Evolutionary conservation across 371 early-diverging fungal species (phyloP).

Genomic region (Syncephalastrum sp.): DNA sequence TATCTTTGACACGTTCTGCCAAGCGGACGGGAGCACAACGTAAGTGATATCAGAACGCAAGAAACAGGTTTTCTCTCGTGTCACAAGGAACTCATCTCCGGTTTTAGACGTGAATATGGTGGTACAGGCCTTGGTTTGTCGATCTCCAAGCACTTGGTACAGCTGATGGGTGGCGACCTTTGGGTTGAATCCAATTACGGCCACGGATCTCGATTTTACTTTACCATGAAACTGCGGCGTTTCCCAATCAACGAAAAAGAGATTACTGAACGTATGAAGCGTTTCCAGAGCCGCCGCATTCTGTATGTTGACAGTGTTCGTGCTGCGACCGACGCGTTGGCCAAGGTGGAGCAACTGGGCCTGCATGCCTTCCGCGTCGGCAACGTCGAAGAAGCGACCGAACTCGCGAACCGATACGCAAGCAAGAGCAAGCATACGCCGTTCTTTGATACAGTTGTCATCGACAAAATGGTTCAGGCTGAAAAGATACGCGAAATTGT

Average conservation of each 20-base stretch:
- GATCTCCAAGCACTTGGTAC: slow-evolving; percentile 53
- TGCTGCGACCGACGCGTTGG: background rate
- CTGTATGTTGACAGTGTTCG: slow-evolving; percentile 11
- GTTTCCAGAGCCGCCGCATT: slow-evolving; percentile 50
- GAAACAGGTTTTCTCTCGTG: background rate
- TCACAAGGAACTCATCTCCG: slow-evolving; percentile 1
- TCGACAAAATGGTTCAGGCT: slow-evolving; percentile 35
- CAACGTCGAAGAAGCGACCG: slow-evolving; percentile 41
- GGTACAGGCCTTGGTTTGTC: slow-evolving; percentile 58
- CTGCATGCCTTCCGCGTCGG: slow-evolving; percentile 18
- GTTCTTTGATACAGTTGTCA: slow-evolving; percentile 42
- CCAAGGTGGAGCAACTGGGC: slow-evolving; percentile 18
- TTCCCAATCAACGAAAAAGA: slow-evolving; percentile 23
- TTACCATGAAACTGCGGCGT: slow-evolving; percentile 55
- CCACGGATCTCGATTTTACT: slow-evolving; percentile 70
- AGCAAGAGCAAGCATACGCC: slow-evolving; percentile 19
- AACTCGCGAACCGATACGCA: slow-evolving; percentile 15
- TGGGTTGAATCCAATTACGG: slow-evolving; percentile 70
- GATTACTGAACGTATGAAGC: slow-evolving; percentile 36
- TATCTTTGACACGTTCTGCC: slow-evolving; percentile 77
- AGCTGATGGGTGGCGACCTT: slow-evolving; percentile 64
- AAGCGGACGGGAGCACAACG: slow-evolving; percentile 75
- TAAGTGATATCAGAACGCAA: slow-evolving; percentile 8
- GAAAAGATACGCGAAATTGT: slow-evolving; percentile 48
- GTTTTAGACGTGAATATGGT: slow-evolving; percentile 6